A percentile compares a stretch with the other conserved stretches of the same genome.
These are phyloP conservation scores for Cucumis melo DNA, from an alignment of 306 rosid genomes.

Conservation along the genomic window DNA sequence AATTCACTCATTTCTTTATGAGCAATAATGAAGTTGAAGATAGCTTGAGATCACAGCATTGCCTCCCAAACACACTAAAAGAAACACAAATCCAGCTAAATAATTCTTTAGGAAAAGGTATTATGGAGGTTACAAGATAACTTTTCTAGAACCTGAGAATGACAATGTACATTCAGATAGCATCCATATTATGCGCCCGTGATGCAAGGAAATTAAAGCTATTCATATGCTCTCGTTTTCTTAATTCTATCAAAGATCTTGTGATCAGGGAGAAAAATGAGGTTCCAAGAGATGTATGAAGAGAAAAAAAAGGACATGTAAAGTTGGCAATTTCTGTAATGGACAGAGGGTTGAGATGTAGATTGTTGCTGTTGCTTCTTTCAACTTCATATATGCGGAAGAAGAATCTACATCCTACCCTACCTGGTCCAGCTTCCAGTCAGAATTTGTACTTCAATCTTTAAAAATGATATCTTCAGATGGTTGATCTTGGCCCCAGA, in stretches of 20 bases:
- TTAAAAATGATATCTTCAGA: background rate
- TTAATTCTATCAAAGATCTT: background rate
- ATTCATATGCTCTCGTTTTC: background rate
- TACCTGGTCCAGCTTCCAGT: background rate
- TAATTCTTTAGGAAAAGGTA: background rate
- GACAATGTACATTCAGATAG: background rate
- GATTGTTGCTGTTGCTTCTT: background rate
- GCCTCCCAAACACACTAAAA: background rate
- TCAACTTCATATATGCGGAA: background rate
- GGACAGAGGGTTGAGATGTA: background rate
- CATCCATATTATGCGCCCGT: background rate
- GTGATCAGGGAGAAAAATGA: background rate
- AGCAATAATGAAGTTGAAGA: background rate
- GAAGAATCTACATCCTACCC: background rate
- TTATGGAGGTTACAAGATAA: background rate
- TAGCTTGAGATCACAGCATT: slow-evolving; percentile 19
- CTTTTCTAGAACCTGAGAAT: background rate
- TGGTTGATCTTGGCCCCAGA: background rate
- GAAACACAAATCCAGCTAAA: background rate
- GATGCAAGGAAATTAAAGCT: background rate
- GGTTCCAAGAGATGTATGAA: background rate
- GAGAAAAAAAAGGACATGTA: background rate
- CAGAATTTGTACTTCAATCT: too few species aligned
- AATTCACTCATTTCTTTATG: background rate
- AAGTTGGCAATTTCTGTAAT: background rate